phyloP scores from a whole-genome alignment of 192 early-diverging fungal genomes.

The Coemansia sp. region DNA sequence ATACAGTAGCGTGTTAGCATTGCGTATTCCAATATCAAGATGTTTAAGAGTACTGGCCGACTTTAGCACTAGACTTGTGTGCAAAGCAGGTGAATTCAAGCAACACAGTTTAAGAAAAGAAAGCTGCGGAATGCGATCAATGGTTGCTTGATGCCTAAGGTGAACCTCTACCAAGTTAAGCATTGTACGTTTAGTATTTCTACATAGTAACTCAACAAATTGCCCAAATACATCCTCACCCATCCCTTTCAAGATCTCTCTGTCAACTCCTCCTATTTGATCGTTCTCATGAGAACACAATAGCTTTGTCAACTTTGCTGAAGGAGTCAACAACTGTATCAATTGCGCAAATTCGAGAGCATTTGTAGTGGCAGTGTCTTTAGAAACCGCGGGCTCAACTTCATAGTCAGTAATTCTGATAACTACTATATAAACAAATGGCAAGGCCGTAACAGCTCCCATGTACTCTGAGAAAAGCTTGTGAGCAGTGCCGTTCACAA shows the following conservation, averaged over 20 bases:
- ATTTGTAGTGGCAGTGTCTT: neutral
- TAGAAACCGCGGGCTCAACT: neutral
- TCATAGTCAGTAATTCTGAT: neutral
- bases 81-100: neutral
- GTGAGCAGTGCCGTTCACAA: neutral
- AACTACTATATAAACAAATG: neutral
- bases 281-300: neutral
- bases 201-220: neutral
- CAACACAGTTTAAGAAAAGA: neutral
- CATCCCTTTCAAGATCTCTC: neutral
- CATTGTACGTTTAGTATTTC: neutral
- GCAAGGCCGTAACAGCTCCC: neutral
- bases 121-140: neutral
- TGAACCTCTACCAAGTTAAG: neutral
- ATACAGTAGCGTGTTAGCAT: neutral
- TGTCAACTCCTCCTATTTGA: neutral
- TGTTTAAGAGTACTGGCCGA: neutral
- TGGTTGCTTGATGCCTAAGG: neutral
- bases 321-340: neutral
- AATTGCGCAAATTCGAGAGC: neutral
- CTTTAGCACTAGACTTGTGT: neutral
- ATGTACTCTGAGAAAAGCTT: neutral
- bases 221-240: neutral
- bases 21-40: neutral
- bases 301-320: neutral